Conservation (phyloP, 73 alveolate species). For the Paramecium tetraurelia region DNA sequence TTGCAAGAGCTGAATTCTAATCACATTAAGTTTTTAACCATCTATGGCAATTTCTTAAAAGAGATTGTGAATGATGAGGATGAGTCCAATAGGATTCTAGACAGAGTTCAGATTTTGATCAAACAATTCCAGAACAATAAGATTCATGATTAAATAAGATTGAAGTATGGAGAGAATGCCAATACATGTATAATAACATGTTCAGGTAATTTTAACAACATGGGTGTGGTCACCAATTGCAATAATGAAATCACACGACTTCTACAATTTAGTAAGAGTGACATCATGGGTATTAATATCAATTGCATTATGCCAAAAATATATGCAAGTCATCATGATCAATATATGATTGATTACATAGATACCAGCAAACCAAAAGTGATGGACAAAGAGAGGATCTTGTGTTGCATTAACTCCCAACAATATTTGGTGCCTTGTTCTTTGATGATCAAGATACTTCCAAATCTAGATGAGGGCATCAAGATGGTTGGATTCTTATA, state of each 20-base stretch:
- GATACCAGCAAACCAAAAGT: conserved; percentile 40
- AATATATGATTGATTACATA: conserved; percentile 19
- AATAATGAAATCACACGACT: conserved; percentile 20
- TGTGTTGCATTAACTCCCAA: conserved; percentile 18
- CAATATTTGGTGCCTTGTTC: conserved; percentile 54
- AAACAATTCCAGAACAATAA: conserved; percentile 24
- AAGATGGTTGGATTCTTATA: conserved; percentile 53
- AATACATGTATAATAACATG: conserved; percentile 56
- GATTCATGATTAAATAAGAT: not conserved
- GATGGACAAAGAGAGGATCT: conserved; percentile 35
- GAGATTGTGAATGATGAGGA: conserved; percentile 53
- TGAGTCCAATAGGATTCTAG: conserved; percentile 52
- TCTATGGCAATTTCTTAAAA: conserved; percentile 55
- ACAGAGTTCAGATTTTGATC: conserved; percentile 33
- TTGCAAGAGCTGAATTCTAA: conserved; percentile 41
- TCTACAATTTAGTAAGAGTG: conserved; percentile 39
- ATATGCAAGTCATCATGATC: conserved; percentile 48
- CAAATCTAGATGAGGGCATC: conserved; percentile 53
- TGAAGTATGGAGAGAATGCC: conserved; percentile 53
- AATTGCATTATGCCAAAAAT: conserved; percentile 55
- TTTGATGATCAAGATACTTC: conserved; percentile 47
- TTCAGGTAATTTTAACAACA: conserved; percentile 28
- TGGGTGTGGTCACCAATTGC: conserved; percentile 38
- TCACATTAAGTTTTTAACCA: conserved; percentile 23
- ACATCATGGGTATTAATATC: conserved; percentile 38